Percentiles rank a stretch among this genome's conserved stretches.
These are phyloP conservation scores for Nigrograna mackinnonii DNA, from an alignment of 2,329 filamentous ascomycete genomes.

Conservation along the genomic window DNA sequence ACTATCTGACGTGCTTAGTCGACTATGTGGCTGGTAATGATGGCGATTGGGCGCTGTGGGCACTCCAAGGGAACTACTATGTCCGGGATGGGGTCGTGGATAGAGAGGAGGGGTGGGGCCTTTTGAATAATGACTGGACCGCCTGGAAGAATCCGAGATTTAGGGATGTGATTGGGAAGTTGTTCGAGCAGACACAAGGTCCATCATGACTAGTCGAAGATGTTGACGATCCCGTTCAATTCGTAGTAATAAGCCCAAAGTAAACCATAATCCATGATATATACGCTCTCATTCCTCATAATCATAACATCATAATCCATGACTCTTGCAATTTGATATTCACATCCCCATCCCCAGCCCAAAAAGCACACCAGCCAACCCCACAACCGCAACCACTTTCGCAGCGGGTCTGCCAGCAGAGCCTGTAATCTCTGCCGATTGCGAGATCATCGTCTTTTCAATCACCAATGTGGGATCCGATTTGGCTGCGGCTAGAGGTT, in stretches of 20 bases:
- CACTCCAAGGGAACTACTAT: conserved; percentile 62
- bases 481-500: background rate
- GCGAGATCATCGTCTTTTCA: background rate
- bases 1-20: conserved; percentile 48
- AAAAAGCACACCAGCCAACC: conserved; percentile 8
- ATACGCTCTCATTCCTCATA: too few species aligned
- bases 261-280: too few species aligned
- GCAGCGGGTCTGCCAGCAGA: conserved; percentile 2
- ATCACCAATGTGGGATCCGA: conserved; percentile 1
- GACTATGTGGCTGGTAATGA: conserved; percentile 58
- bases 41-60: conserved; percentile 63
- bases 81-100: conserved; percentile 54
- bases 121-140: conserved; percentile 47
- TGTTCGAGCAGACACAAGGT: conserved; percentile 49
- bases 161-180: conserved; percentile 34
- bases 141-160: conserved; percentile 43
- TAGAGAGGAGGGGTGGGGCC: conserved; percentile 55
- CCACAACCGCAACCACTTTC: conserved; percentile 5
- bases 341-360: conserved; percentile 7
- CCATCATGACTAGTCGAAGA: too few species aligned
- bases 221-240: too few species aligned
- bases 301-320: too few species aligned
- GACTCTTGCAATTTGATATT: too few species aligned
- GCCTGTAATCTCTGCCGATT: background rate
- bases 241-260: too few species aligned